A percentile compares a stretch with the other conserved stretches of the same genome.
Evolutionary conservation across 2,329 filamentous ascomycete species (phyloP).

Genomic region (Alternaria arborescens): DNA sequence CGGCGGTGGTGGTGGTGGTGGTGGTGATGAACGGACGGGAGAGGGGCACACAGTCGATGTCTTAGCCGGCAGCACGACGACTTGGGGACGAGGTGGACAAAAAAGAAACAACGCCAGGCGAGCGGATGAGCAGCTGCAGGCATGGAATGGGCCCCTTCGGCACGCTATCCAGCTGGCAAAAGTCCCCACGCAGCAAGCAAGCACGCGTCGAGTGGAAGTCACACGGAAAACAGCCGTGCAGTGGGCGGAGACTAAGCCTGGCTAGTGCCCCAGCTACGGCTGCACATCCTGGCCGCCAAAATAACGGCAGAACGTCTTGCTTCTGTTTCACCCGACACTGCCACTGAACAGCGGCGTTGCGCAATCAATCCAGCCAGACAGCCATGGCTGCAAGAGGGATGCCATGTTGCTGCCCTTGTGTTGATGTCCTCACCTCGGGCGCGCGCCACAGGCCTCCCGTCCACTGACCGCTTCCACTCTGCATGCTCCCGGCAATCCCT

Average conservation of each 20-base stretch:
- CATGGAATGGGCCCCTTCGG: constrained; percentile 9
- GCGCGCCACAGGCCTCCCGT: not conserved
- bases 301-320: constrained; percentile 15
- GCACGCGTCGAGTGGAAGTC: constrained; percentile 25
- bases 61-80: constrained; percentile 18
- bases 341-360: not conserved
- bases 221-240: constrained; percentile 18
- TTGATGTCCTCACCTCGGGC: not conserved
- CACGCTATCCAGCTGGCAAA: constrained; percentile 25
- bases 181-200: constrained; percentile 13
- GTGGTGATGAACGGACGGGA: constrained; percentile 13
- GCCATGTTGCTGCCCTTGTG: not conserved
- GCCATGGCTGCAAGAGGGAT: not conserved
- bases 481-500: constrained; percentile 15
- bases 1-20: constrained; percentile 5
- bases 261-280: not conserved
- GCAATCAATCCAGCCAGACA: constrained; percentile 4
- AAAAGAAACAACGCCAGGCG: not conserved
- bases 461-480: constrained; percentile 16
- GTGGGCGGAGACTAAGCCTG: not conserved
- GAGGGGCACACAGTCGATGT: constrained; percentile 24
- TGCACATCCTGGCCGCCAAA: constrained; percentile 14
- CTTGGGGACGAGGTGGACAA: not conserved
- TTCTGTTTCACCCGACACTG: constrained; percentile 11
- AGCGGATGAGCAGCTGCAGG: constrained; percentile 10